phyloP scores from a whole-genome alignment of 208 protist species.

The Acanthamoeba royreba region DNA sequence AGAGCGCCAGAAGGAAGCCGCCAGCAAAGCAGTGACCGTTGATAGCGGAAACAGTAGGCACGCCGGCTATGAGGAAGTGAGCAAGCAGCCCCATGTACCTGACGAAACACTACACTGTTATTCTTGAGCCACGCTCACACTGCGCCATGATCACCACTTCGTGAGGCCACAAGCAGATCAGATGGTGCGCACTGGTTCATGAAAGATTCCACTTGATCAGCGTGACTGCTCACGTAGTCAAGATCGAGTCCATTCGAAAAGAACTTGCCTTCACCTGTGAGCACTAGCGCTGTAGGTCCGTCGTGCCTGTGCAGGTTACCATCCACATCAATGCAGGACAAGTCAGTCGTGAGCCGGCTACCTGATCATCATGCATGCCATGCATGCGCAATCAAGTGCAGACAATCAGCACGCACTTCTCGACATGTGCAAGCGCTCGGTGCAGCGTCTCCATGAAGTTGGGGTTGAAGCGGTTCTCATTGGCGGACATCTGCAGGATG shows the following conservation, averaged over 20 bases:
- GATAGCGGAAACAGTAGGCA: slow-evolving; percentile 40
- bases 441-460: background rate
- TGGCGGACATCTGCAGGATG: background rate
- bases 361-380: too few species aligned
- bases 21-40: slow-evolving; percentile 54
- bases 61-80: background rate
- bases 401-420: background rate
- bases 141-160: background rate
- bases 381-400: too few species aligned
- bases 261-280: background rate
- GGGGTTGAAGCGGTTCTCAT: slow-evolving; percentile 40
- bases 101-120: background rate
- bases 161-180: background rate
- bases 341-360: too few species aligned
- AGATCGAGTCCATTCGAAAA: slow-evolving; percentile 41
- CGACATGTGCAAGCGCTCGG: background rate
- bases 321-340: too few species aligned
- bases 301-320: background rate
- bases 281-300: background rate
- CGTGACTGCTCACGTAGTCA: background rate
- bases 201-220: background rate
- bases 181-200: background rate
- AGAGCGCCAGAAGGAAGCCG: slow-evolving; percentile 33
- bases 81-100: background rate
- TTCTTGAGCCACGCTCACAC: background rate